A percentile compares a stretch with the other conserved stretches of the same genome.
These are phyloP conservation scores for Clonostachys rosea DNA, from an alignment of 2,329 filamentous ascomycete species.

Conservation along the genomic window DNA sequence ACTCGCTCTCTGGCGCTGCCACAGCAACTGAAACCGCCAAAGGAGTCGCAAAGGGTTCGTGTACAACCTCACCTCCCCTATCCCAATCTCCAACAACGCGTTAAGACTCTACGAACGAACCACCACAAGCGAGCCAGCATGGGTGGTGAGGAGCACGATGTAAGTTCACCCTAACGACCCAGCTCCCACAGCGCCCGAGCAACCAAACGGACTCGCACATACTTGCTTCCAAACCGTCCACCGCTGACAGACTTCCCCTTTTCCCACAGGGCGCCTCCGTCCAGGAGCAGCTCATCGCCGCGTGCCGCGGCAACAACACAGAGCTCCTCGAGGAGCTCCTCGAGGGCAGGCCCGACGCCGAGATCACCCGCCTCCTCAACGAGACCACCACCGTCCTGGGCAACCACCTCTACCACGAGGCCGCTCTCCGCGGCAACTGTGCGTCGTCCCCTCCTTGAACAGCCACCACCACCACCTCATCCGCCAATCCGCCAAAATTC, in stretches of 20 bases:
- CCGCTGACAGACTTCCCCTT: background rate
- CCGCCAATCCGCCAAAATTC: background rate
- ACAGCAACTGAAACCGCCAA: too few relatives aligned
- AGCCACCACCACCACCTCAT: background rate
- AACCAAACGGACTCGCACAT: background rate
- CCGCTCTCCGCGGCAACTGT: conserved; percentile 83
- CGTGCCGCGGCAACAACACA: conserved; percentile 88
- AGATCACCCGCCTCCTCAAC: conserved; percentile 78
- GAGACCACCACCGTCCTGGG: conserved; percentile 80
- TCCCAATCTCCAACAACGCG: too few relatives aligned
- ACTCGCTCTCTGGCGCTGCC: too few relatives aligned
- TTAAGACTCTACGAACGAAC: too few relatives aligned
- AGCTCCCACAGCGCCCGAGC: background rate
- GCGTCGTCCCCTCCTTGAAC: conserved; percentile 26
- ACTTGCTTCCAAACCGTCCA: background rate
- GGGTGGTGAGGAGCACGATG: conserved; percentile 25
- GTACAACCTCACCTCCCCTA: too few relatives aligned
- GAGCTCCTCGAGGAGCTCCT: conserved; percentile 77
- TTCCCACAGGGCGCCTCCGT: conserved; percentile 65
- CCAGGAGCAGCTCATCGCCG: conserved; percentile 83
- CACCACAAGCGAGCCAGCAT: too few relatives aligned
- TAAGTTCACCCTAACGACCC: conserved; percentile 7
- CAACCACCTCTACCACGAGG: conserved; percentile 85
- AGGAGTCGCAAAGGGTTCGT: too few relatives aligned
- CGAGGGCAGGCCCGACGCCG: conserved; percentile 51